Evolutionary conservation across 495 filamentous ascomycete species (phyloP), one percentile per base, ranked within the genome.

Genomic region (Podospora pseudopauciseta): DNA sequence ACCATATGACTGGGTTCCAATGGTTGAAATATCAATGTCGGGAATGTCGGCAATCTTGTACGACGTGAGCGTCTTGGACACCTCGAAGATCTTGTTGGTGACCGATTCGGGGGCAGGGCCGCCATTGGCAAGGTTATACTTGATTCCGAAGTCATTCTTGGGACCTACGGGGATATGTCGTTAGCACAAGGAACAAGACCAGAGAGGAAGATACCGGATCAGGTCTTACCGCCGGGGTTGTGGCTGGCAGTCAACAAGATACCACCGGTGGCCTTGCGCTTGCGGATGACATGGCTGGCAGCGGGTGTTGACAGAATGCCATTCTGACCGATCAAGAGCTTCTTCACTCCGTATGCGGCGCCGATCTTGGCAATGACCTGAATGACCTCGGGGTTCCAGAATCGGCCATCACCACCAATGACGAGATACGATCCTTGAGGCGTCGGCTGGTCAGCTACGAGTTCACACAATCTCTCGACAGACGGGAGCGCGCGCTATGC

Each of bases 351-450:
- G 77, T 98, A 99, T 70, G 94, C 95, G 69, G 92, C 91, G 74
- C 92, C 89, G 73, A 99, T 97, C 85, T 97, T 96, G 71, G 95
- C 94, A 78, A 98, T 97, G 80, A 96, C 83, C 81, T 97, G 93
- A 72, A 96, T 90, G 71, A 94, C 94, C 76, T 97, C 95, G 58
- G 92, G 88, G 82, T 99, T 99, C 87, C 91, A 97, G 86, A 89
- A 98, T 66, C 95, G 92, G 68, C 95, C 95, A 85, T 99, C 95
- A 73, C 95, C 95, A 74, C 93, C 95, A 80, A 99, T 97, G 79
- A 99, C 95, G 70, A 98, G 88, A 83, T 92, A 94, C 55, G 92
- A 85, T 69, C 85, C 93, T 84, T 56, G 39, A 3, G 7, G 26
- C n/a, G 26, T 9, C 5, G 28, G 28, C 28, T 61, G 23, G 57